A percentile compares a stretch with the other conserved stretches of the same genome.
Conservation (phyloP, 139 green algal genomes). For the Raphidocelis subcapitata region DNA sequence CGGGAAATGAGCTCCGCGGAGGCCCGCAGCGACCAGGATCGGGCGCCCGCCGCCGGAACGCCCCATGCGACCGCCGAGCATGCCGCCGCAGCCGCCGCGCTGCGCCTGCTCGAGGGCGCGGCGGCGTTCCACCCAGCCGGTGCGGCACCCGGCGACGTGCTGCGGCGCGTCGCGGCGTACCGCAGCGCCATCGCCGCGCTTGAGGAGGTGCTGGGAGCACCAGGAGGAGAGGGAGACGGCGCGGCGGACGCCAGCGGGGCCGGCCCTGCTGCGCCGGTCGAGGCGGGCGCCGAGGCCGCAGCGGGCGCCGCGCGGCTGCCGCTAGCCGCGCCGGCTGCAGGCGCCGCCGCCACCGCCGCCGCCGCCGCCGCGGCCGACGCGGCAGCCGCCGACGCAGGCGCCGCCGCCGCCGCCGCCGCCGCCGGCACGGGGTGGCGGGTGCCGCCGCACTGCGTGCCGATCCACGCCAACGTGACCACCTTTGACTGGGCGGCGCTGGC, state of each 20-base stretch:
- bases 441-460: conserved; percentile 85
- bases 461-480: conserved; percentile 89
- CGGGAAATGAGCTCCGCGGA: no score
- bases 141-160: conserved; percentile 1
- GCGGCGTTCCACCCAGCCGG: conserved; percentile 4
- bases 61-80: no score
- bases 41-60: no score
- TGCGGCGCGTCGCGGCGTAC: conserved; percentile 2
- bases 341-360: no score
- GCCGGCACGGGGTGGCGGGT: conserved; percentile 85
- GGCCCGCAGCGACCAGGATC: no score
- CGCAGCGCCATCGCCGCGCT: conserved; percentile 9
- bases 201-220: background rate
- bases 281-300: no score
- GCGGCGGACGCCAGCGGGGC: no score
- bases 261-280: no score
- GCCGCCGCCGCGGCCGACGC: background rate
- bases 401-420: conserved; percentile 51
- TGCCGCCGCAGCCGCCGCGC: no score
- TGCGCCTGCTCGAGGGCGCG: no score
- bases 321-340: no score
- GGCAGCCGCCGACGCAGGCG: background rate
- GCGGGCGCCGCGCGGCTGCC: no score
- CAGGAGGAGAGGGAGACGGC: background rate
- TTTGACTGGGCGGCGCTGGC: conserved; percentile 83